Base-by-base conservation (phyloP, 768 basidiomycete genomes). In the Tulasnella sp. region DNA sequence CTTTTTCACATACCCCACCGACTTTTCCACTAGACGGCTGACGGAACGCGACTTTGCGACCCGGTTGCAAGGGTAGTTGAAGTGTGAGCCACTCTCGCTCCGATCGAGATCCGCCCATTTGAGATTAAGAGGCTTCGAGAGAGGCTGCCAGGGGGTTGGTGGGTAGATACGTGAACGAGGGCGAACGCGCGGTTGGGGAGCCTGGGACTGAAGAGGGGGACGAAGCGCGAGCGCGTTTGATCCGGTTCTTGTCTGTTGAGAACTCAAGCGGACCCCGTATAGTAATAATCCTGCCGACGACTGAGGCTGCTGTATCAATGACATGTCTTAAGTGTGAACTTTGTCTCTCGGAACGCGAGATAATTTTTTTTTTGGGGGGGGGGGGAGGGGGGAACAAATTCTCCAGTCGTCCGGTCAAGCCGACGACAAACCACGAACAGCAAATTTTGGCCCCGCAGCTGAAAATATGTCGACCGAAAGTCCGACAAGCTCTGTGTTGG, bases 41-140 rank as follows among this genome's bases (percentile, higher is more conserved):
- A 85, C 93, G 93, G 83, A 95, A 96, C 1, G 93, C 95, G 16
- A 96, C 94, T 83, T 92, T 94, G 79, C 95, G 89, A 28, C 92
- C 92, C 84, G 90, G 89, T 83, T 91, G 91, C 24, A 96, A 87
- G 14, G 93, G 93, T 2, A 93, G 86, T 80, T 93, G 93, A 80
- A 87, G 90, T 24, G 88, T 85, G 6, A 92, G 84, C 2, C 89
- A 89, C 82, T 94, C 92, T 77, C 78, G 73, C 50, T 28, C 79
- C n/a, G 22, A 73, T 48, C 40, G 83, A 69, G 11, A 31, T 58
- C n/a, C 22, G 50, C 74, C 58, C 78, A 54, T 34, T 54, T 40
- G 54, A 74, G 75, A 31, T 78, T 78, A 77, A 37, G 77, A 28
- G 5, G 64, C 20, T 54, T 2, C 76, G 31, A 37, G 44, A 9